Base-by-base conservation (phyloP, 306 rosid species). In the Lathyrus oleraceus region DNA sequence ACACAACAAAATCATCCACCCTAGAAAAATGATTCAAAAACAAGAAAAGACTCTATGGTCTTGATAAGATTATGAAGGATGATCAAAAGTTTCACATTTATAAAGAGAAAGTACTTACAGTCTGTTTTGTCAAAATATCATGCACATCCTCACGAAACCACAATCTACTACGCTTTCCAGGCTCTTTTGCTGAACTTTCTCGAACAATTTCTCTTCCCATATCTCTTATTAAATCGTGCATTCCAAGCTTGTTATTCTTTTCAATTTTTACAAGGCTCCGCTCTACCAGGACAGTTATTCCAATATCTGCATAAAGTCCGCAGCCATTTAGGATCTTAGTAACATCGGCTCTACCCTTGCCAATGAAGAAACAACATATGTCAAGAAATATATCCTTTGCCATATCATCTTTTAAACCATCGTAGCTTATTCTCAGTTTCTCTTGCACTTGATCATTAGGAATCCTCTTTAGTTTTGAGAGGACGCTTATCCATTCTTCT, bases 281-380 rank as follows among this genome's bases (percentile, higher is more conserved):
- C 35, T 54, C 61, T 23, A 12, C 1, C 16, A 54, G 61, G 9
- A 23, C 6, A 0, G 36, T 3, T 54, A 54, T 54, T 42, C 47
- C 47, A 42, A 54, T 54, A 54, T 23, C 61, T 4, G 36, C 61
- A 12, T 42, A 4, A 11, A 42, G 47, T 12, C n/a, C 47, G 3
- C 47, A 42, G 47, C 47, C 47, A 12, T 42, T 42, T 42, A 42
- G n/a, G 12, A 42, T 42, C 5, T 42, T 14, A 0, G 5, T 3
- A 42, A 42, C 45, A 10, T 40, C 16, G 0, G 56, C 17, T 12
- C 2, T 60, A 5, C 74, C 40, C 79, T 69, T 61, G 2, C 81
- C 83, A 4, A 77, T 67, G 23, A 84, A 80, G 76, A 77, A 84
- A 61, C 70, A 81, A 5, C 76, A 67, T 68, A 84, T 69, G 39